Evolutionary conservation across 1,284 basidiomycete genomes (phyloP), one percentile per base, ranked within the genome.

Genomic region (Ceratobasidium sp.): DNA sequence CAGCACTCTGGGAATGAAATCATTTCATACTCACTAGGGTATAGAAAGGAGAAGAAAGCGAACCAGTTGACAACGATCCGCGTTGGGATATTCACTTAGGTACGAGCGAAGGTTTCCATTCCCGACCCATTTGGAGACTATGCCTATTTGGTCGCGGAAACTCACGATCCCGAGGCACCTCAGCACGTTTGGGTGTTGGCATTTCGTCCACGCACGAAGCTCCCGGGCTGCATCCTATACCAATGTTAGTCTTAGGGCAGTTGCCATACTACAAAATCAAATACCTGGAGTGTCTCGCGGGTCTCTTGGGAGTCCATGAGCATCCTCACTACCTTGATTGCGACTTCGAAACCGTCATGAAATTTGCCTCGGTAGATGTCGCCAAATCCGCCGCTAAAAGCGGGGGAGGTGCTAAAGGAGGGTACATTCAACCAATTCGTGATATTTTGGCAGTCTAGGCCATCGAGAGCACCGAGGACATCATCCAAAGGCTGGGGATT

Each of bases 121-220:
- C 41, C 48, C 41, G 14, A 59, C 48, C 66, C 66, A 69, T 0
- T 19, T 33, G 2, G 66, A 57, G 2, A 71, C 67, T 56, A 71
- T 71, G 2, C 53, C 36, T 15, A 71, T 33, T 45, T 60, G 36
- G 9, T 27, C 27, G 2, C 45, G 54, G 29, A 48, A 60, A 15
- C 27, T 7, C 22, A 31, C 62, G 27, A 64, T 22, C 11, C 64
- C 64, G 17, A 67, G 64, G n/a, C 51, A 33, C 15, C 48, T 47
- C 11, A 67, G 51, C 3, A 67, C 36, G 27, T 67, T 53, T 8
- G 31, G 31, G 24, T 67, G 64, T 9, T 54, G 27, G n/a, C 64
- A 67, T 27, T 54, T 67, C 6, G 64, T 33, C 64, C 64, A 67
- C 8, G 36, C 19, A 29, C 54, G 22, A 7, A 67, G 19, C 50